These are phyloP conservation scores for Zelopaecilomyces penicillatus DNA, from an alignment of 2,329 filamentous ascomycete species.

Conservation along the genomic window DNA sequence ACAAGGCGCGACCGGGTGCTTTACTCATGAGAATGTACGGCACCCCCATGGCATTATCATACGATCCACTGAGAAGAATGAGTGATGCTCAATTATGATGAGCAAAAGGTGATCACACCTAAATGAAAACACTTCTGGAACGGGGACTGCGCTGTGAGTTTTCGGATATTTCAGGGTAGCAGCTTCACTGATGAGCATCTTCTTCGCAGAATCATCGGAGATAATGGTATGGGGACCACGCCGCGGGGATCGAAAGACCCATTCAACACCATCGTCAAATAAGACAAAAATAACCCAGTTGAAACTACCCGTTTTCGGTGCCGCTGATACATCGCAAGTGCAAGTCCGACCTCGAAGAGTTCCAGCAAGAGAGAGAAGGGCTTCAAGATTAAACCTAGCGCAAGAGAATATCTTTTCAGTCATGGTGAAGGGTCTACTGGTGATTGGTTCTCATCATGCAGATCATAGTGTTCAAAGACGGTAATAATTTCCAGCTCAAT, in stretches of 20 bases:
- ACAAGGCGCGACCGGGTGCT: conserved; percentile 8
- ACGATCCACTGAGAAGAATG: conserved; percentile 2
- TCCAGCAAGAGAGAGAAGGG: conserved; percentile 6
- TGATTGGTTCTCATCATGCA: too few species aligned
- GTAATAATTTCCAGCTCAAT: too few species aligned
- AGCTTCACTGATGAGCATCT: conserved; percentile 12
- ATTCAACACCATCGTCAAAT: conserved; percentile 10
- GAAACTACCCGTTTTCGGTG: conserved; percentile 7
- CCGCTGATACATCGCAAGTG: conserved; percentile 1
- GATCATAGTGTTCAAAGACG: too few species aligned
- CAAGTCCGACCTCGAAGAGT: conserved; percentile 6
- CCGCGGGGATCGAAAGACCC: conserved; percentile 10
- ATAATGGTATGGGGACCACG: conserved; percentile 1
- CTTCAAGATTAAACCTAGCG: conserved; percentile 8
- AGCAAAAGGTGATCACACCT: conserved; percentile 1
- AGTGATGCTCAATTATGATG: neutral
- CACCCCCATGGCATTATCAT: conserved; percentile 9
- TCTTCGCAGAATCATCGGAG: conserved; percentile 5
- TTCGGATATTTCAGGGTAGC: conserved; percentile 8
- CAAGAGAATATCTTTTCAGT: neutral
- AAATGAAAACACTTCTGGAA: conserved; percentile 10
- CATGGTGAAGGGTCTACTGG: neutral
- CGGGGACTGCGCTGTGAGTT: conserved; percentile 6
- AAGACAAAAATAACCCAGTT: conserved; percentile 10
- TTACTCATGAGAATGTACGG: conserved; percentile 13